Evolutionary conservation across 2,329 filamentous ascomycete genomes (phyloP).

Genomic region (Gaeumannomyces sp.): DNA sequence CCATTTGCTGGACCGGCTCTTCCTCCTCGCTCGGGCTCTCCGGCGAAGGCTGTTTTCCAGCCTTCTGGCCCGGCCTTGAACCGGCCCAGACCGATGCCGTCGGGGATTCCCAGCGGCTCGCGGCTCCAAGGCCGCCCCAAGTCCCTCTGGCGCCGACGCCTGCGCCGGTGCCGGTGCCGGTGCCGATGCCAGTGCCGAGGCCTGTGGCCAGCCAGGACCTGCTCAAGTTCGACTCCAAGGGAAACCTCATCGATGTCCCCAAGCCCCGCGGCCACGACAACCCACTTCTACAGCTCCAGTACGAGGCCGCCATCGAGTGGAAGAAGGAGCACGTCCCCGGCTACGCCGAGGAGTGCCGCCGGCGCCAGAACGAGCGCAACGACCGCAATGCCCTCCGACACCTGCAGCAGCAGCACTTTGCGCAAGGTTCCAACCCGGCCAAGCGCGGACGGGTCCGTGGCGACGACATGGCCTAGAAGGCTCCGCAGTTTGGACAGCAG

Average conservation of each 20-base stretch:
- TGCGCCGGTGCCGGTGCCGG: too few relatives aligned
- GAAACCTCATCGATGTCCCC: constrained; percentile 5
- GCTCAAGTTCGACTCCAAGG: constrained; percentile 6
- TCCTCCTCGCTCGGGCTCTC: too few relatives aligned
- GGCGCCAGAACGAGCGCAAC: constrained; percentile 31
- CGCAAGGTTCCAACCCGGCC: background rate
- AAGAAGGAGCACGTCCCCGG: constrained; percentile 42
- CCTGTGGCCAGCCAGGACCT: constrained; percentile 9
- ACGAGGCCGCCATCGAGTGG: constrained; percentile 43
- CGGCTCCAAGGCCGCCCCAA: background rate
- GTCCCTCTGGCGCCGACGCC: background rate
- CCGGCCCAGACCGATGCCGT: background rate
- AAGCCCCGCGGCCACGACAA: constrained; percentile 35
- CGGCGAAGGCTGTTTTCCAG: background rate
- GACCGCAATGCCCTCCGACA: constrained; percentile 1
- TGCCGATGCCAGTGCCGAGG: background rate
- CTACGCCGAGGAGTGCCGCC: constrained; percentile 40
- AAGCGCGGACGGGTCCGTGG: background rate
- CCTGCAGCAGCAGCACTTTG: background rate
- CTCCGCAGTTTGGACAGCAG: background rate
- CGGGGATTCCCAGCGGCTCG: background rate
- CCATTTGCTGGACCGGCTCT: background rate
- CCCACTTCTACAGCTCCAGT: constrained; percentile 35
- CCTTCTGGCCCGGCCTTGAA: background rate
- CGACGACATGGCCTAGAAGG: background rate